Conservation (phyloP, 1,139 yeast genomes). For the Saccharomycopsis hybrid region DNA sequence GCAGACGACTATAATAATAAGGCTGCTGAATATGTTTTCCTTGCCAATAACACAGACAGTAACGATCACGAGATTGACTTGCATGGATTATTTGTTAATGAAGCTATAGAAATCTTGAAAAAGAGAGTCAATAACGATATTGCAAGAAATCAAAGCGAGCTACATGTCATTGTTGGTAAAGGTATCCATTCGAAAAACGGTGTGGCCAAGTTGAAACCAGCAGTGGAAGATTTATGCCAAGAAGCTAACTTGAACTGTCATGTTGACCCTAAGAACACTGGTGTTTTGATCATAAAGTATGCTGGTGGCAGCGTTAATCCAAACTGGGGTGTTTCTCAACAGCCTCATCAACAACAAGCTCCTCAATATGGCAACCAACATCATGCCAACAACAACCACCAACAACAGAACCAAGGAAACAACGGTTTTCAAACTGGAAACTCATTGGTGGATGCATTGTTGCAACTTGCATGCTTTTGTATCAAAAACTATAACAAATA, state of each 20-base stretch:
- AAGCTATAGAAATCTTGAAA: slow-evolving; percentile 73
- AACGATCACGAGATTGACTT: slow-evolving; percentile 82
- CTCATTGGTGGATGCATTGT: slow-evolving; percentile 22
- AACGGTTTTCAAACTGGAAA: slow-evolving; percentile 23
- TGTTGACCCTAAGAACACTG: slow-evolving; percentile 66
- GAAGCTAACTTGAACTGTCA: slow-evolving; percentile 56
- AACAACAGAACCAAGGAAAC: slow-evolving; percentile 28
- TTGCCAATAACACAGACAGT: slow-evolving; percentile 83
- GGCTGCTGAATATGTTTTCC: slow-evolving; percentile 89
- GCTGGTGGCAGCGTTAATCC: slow-evolving; percentile 17
- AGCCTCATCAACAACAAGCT: slow-evolving; percentile 24
- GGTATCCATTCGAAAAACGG: slow-evolving; percentile 81
- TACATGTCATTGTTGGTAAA: slow-evolving; percentile 85
- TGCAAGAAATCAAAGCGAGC: slow-evolving; percentile 24
- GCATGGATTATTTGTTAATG: slow-evolving; percentile 87
- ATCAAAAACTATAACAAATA: slow-evolving; percentile 23
- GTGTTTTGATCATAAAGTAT: slow-evolving; percentile 67
- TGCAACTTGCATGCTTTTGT: slow-evolving; percentile 27
- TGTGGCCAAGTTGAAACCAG: slow-evolving; percentile 84
- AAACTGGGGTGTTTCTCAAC: slow-evolving; percentile 23
- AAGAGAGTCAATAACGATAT: slow-evolving; percentile 51
- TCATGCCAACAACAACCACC: slow-evolving; percentile 32
- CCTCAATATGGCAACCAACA: slow-evolving; percentile 26
- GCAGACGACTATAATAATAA: slow-evolving; percentile 67
- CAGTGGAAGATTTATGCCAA: slow-evolving; percentile 69